phyloP scores from a whole-genome alignment of 2,329 filamentous ascomycete genomes.

The Teratosphaeria viscida region DNA sequence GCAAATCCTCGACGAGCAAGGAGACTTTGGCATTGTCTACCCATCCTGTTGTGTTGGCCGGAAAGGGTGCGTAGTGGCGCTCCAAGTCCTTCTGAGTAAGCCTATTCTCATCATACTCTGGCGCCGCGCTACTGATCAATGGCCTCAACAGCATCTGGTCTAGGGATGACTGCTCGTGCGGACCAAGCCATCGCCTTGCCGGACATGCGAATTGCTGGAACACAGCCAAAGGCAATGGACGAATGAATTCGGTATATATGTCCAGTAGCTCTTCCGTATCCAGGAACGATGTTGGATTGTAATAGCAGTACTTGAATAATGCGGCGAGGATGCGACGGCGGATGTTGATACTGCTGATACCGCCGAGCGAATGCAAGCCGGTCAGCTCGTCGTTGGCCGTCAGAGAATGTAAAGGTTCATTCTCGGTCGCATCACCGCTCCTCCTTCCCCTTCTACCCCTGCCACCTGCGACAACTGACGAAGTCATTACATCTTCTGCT shows the following conservation, averaged over 20 bases:
- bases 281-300: constrained; percentile 36
- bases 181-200: constrained; percentile 24
- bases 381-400: not conserved
- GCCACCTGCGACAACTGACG: constrained; percentile 1
- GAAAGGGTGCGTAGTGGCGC: constrained; percentile 53
- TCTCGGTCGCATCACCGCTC: not conserved
- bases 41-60: constrained; percentile 49
- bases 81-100: constrained; percentile 43
- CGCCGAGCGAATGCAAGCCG: constrained; percentile 16
- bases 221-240: constrained; percentile 46
- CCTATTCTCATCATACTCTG: constrained; percentile 29
- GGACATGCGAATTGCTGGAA: constrained; percentile 48
- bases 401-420: not conserved
- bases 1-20: constrained; percentile 54
- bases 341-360: constrained; percentile 47
- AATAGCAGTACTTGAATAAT: constrained; percentile 28
- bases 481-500: not conserved
- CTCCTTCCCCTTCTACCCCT: not conserved
- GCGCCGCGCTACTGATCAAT: constrained; percentile 34
- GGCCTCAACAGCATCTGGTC: constrained; percentile 43
- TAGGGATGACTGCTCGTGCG: constrained; percentile 39
- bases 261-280: constrained; percentile 48
- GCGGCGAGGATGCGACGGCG: constrained; percentile 55
- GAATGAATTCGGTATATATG: constrained; percentile 46
- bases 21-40: constrained; percentile 66